A percentile compares a stretch with the other conserved stretches of the same genome.
phyloP scores from a whole-genome alignment of 352 stramenopile species.

The Globisporangium irregulare region DNA sequence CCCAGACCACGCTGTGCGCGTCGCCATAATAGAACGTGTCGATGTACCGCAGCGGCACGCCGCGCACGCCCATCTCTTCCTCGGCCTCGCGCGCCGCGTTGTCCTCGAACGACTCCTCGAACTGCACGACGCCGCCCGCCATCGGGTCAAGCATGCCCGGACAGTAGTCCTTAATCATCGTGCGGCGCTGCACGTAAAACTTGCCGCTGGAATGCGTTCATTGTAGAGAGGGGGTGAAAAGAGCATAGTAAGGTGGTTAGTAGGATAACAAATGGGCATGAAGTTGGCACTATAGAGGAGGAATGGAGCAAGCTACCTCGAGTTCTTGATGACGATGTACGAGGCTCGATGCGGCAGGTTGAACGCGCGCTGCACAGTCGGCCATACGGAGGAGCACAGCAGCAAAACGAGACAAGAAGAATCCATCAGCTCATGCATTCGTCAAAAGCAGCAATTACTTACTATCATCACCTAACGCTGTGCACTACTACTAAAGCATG shows the following conservation, averaged over 20 bases:
- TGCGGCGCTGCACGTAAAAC: slow-evolving; percentile 83
- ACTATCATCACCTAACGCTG: neutral
- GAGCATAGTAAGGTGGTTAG: too few species aligned
- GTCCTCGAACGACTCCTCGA: slow-evolving; percentile 62
- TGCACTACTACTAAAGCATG: too few species aligned
- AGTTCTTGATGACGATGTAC: slow-evolving; percentile 87
- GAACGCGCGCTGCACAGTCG: slow-evolving; percentile 48
- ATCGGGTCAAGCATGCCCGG: slow-evolving; percentile 81
- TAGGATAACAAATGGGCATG: too few species aligned
- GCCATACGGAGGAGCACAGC: neutral
- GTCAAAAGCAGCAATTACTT: neutral
- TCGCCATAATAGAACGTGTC: slow-evolving; percentile 72
- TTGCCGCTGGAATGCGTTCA: slow-evolving; percentile 38
- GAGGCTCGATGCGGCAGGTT: slow-evolving; percentile 80
- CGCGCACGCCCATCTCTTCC: slow-evolving; percentile 82
- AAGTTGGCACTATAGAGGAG: too few species aligned
- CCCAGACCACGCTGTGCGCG: slow-evolving; percentile 62
- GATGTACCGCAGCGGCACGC: slow-evolving; percentile 50
- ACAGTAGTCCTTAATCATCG: slow-evolving; percentile 89
- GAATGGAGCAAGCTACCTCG: slow-evolving; percentile 21
- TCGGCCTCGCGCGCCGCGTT: slow-evolving; percentile 70
- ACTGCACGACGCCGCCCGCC: slow-evolving; percentile 79
- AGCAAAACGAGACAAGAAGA: neutral
- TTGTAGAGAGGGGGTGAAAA: neutral
- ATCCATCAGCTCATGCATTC: neutral